phyloP scores from a whole-genome alignment of 192 early-diverging fungal species.

The Mortierella antarctica region DNA sequence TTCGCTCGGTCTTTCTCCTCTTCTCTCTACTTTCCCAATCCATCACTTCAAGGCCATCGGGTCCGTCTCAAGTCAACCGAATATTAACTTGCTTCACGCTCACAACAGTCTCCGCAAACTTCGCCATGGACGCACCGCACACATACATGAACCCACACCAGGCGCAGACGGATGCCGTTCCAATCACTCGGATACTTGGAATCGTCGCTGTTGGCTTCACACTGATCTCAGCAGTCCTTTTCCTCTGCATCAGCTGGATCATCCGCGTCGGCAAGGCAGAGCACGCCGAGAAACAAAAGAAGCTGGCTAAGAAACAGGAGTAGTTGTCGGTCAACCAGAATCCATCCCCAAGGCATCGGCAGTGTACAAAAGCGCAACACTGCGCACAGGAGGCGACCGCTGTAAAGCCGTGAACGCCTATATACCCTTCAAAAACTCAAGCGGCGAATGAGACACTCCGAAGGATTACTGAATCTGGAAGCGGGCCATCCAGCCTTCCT shows the following conservation, averaged over 20 bases:
- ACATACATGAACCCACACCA: not conserved
- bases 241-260: conserved; percentile 31
- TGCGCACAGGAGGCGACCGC: no score
- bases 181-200: conserved; percentile 10
- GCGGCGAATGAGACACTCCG: no score
- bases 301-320: conserved; percentile 7
- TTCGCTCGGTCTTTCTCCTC: not conserved
- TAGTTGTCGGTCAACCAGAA: not conserved
- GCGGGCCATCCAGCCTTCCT: no score
- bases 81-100: not conserved
- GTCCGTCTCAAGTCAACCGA: not conserved
- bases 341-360: no score
- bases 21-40: not conserved
- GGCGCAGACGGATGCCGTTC: conserved; percentile 12
- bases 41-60: not conserved
- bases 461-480: no score
- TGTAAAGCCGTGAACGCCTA: no score
- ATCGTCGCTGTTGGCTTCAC: conserved; percentile 17
- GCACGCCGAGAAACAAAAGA: conserved; percentile 22
- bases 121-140: not conserved
- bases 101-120: not conserved
- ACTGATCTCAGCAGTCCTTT: conserved; percentile 15
- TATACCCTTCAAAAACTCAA: no score
- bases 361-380: no score
- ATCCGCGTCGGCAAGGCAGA: conserved; percentile 40